These are phyloP conservation scores for Limnomonas spitsbergensis DNA, from an alignment of 139 green algal species.

Conservation along the genomic window DNA sequence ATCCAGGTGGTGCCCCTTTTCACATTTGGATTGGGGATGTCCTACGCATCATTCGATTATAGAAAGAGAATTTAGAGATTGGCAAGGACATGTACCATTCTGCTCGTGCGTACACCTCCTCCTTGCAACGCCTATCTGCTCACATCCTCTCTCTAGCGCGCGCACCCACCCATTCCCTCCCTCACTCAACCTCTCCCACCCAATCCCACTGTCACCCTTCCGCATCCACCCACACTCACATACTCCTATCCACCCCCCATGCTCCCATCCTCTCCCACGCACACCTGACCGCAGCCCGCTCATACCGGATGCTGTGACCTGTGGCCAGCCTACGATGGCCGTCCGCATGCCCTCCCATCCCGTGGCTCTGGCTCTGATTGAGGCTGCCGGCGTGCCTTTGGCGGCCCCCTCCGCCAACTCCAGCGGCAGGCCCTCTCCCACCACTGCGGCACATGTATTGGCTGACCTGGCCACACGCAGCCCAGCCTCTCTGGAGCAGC, in stretches of 20 bases:
- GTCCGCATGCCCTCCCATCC: slow-evolving; percentile 60
- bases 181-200: no score
- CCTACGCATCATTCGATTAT: no score
- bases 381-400: slow-evolving; percentile 42
- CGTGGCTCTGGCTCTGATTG: slow-evolving; percentile 52
- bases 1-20: no score
- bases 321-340: slow-evolving; percentile 49
- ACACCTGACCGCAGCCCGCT: not conserved
- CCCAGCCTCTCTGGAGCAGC: not conserved
- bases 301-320: slow-evolving; percentile 42
- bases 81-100: no score
- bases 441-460: slow-evolving; percentile 45
- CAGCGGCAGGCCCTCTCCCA: slow-evolving; percentile 52
- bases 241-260: not conserved
- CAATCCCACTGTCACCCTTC: not conserved
- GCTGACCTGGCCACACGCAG: slow-evolving; percentile 37
- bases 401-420: slow-evolving; percentile 59
- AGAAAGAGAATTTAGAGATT: no score
- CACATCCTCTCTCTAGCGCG: no score
- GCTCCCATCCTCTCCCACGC: not conserved
- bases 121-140: no score
- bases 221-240: slow-evolving; percentile 9
- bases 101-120: no score
- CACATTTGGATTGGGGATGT: no score
- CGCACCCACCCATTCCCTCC: not conserved